Evolutionary conservation across 371 early-diverging fungal genomes (phyloP).

Genomic region (Mycotypha africana): DNA sequence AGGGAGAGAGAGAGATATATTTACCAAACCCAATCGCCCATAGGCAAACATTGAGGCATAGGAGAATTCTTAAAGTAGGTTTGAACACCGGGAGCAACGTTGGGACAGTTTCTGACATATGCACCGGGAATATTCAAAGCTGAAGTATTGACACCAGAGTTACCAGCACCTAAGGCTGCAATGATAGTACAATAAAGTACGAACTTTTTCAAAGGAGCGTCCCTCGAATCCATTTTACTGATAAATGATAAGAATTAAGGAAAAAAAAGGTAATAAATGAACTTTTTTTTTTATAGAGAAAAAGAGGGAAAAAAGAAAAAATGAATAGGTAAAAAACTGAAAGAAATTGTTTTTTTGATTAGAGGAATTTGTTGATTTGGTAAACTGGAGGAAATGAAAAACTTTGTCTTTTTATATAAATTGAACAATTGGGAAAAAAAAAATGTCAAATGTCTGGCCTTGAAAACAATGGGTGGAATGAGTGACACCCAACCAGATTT

Average conservation of each 20-base stretch:
- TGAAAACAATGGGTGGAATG: too few species aligned
- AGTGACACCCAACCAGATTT: too few species aligned
- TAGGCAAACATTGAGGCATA: slow-evolving; percentile 39
- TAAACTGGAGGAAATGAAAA: too few species aligned
- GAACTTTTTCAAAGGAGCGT: slow-evolving; percentile 16
- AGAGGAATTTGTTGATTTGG: too few species aligned
- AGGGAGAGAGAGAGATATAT: too few species aligned
- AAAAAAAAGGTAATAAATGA: background rate
- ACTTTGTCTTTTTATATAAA: too few species aligned
- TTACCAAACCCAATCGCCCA: slow-evolving; percentile 49
- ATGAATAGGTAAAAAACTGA: background rate
- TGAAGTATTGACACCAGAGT: slow-evolving; percentile 43
- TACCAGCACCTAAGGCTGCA: slow-evolving; percentile 38
- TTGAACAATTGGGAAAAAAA: too few species aligned
- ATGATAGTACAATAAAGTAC: slow-evolving; percentile 37
- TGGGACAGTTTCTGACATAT: slow-evolving; percentile 31
- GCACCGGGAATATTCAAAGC: slow-evolving; percentile 42
- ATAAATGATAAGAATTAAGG: too few species aligned
- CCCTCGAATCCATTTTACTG: slow-evolving; percentile 3
- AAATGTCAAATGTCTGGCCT: too few species aligned
- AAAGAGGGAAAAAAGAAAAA: background rate
- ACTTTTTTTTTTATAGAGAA: background rate
- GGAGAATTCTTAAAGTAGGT: slow-evolving; percentile 32
- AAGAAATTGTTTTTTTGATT: too few species aligned
- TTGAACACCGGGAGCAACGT: slow-evolving; percentile 30